phyloP scores from a whole-genome alignment of 768 basidiomycete species.

The Russula sp. region DNA sequence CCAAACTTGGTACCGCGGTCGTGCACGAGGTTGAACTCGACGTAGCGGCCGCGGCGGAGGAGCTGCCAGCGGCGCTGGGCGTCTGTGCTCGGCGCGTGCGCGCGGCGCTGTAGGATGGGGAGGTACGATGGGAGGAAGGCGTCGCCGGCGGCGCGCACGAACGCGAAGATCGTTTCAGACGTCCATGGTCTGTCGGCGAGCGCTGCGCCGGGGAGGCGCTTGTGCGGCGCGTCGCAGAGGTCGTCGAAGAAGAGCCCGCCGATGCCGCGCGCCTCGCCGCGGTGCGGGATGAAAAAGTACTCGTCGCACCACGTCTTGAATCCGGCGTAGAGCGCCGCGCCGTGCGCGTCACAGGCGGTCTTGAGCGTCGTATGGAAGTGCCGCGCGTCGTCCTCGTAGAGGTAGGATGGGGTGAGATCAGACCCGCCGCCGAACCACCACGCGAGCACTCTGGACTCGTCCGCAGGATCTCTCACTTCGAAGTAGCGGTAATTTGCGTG shows the following conservation, averaged over 20 bases:
- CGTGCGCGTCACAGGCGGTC: conserved; percentile 67
- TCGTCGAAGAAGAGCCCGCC: conserved; percentile 99
- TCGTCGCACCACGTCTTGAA: conserved; percentile 98
- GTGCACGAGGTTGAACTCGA: conserved; percentile 78
- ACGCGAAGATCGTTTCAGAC: conserved; percentile 67
- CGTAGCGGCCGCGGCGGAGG: conserved; percentile 84
- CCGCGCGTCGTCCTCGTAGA: conserved; percentile 77
- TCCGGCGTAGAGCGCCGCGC: conserved; percentile 56
- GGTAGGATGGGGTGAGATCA: conserved; percentile 91
- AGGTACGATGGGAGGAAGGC: conserved; percentile 88
- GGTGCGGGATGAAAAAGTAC: conserved; percentile 91
- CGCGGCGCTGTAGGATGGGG: conserved; percentile 68
- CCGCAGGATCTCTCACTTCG: conserved; percentile 53
- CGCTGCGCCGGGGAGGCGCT: conserved; percentile 45
- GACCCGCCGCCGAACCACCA: conserved; percentile 99
- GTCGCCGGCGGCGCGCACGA: conserved; percentile 65
- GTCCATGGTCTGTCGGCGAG: conserved; percentile 43
- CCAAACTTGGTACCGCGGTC: conserved; percentile 68
- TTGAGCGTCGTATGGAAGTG: conserved; percentile 85
- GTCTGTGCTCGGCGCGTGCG: conserved; percentile 51
- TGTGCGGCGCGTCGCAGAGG: conserved; percentile 59
- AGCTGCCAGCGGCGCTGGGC: conserved; percentile 88
- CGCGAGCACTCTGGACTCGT: conserved; percentile 50
- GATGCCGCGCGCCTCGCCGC: conserved; percentile 78
- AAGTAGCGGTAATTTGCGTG: conserved; percentile 98